These are phyloP conservation scores for Petrea volubilis DNA, from an alignment of 257 asterid species.

Conservation along the genomic window DNA sequence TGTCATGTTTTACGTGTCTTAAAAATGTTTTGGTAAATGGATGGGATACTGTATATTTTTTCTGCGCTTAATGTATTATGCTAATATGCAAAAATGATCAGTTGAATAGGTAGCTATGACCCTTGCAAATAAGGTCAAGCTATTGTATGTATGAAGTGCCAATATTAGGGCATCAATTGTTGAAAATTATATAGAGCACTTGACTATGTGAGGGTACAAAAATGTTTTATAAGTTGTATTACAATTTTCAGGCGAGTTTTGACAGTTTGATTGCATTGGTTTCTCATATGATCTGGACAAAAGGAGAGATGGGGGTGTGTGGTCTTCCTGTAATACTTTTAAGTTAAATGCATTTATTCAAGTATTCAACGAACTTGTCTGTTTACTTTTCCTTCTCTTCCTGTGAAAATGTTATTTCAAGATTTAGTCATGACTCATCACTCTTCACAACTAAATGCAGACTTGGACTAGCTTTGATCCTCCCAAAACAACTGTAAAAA, in stretches of 20 bases:
- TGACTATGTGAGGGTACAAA: not conserved
- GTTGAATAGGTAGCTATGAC: not conserved
- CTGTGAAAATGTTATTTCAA: slow-evolving; percentile 3
- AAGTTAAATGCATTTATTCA: not conserved
- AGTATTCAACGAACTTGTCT: not conserved
- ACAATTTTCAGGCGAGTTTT: not conserved
- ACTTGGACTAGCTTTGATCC: slow-evolving; percentile 69
- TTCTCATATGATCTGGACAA: slow-evolving; percentile 1
- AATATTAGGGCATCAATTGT: not conserved
- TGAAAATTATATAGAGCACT: not conserved
- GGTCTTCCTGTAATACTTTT: not conserved
- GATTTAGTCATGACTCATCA: slow-evolving; percentile 17
- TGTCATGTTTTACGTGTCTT: not conserved
- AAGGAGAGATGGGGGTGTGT: not conserved
- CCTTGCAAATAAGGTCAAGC: not conserved
- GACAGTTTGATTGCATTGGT: not conserved
- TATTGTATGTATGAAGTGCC: not conserved
- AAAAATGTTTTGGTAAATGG: slow-evolving; percentile 8
- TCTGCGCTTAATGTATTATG: not conserved
- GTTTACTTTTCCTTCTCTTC: not conserved
- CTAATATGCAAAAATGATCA: not conserved
- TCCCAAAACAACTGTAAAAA: slow-evolving; percentile 76
- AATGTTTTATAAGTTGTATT: not conserved
- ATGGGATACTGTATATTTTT: not conserved
- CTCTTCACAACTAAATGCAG: slow-evolving; percentile 49